Evolutionary conservation across 2,329 filamentous ascomycete genomes (phyloP), one percentile per base, ranked within the genome.

Genomic region (Monilinia aucupariae): DNA sequence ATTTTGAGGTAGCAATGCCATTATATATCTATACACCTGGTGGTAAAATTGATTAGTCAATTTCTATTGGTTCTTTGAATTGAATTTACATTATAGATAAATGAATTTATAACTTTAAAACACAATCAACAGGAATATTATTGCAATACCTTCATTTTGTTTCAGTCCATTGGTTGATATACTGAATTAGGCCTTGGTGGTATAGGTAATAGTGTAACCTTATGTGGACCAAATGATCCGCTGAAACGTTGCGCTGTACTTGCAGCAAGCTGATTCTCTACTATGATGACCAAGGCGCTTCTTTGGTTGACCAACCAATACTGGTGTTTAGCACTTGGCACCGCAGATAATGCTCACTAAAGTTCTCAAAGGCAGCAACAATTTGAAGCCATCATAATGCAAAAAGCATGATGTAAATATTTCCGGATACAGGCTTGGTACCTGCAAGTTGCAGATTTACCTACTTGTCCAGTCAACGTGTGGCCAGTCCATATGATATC

Each of bases 201-300:
- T 30, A 41, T 41, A 32, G 20, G 32, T 51, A 7, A 4, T 58
- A 22, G 30, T 45, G 8, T 53, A 30, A 30, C 6, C 27, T 30
- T 30, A 30, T 45, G 27, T 25, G 7, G 2, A 22, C 17, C 41
- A 22, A 60, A 34, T 32, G 25, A 22, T 39, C n/a, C 27, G 41
- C 37, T 63, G 61, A 39, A 63, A 63, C 55, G 61, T 63, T 63
- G 56, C 61, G 43, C 55, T 37, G 39, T n/a, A 37, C 39, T 22
- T 61, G 50, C 59, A 61, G 49, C 25, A 47, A 37, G 10, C 25
- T 54, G 13, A 2, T 37, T 7, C 27, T 13, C 30, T 9, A 45
- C 15, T 39, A 30, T 20, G n/a, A 34, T 25, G 9, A 3, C 25
- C 30, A 8, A 10, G 25, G 22, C 9, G 2, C 32, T 37, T 45